A percentile compares a stretch with the other conserved stretches of the same genome.
Evolutionary conservation across 768 basidiomycete genomes (phyloP).

Genomic region (Grammothele lineata): DNA sequence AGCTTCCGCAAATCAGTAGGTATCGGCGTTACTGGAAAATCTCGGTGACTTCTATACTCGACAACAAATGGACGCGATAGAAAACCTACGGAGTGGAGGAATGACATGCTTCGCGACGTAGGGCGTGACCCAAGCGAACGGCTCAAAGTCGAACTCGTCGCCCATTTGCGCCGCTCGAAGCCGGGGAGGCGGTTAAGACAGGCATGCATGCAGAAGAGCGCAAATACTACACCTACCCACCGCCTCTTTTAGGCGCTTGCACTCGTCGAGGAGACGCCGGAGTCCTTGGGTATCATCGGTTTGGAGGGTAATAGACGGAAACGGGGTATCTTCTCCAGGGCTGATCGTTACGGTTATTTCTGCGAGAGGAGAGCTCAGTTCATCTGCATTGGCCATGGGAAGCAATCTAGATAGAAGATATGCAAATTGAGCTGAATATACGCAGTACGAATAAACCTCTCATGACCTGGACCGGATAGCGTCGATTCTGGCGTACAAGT

Average conservation of each 20-base stretch:
- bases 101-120: conserved; percentile 25
- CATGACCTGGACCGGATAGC: too few relatives aligned
- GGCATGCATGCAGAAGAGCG: too few relatives aligned
- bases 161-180: conserved; percentile 4
- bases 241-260: conserved; percentile 49
- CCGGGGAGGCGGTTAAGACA: neutral
- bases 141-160: conserved; percentile 23
- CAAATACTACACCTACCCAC: conserved; percentile 39
- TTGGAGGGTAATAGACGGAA: conserved; percentile 38
- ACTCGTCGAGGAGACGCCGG: conserved; percentile 46
- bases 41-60: too few relatives aligned
- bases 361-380: conserved; percentile 18
- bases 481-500: too few relatives aligned
- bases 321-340: conserved; percentile 34
- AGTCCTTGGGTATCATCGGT: conserved; percentile 47
- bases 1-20: conserved; percentile 55
- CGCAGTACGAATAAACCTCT: too few relatives aligned
- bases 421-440: too few relatives aligned
- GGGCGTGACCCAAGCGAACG: conserved; percentile 43
- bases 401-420: too few relatives aligned
- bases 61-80: neutral
- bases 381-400: too few relatives aligned
- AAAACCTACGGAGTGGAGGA: conserved; percentile 7
- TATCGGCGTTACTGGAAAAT: conserved; percentile 33
- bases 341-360: conserved; percentile 54